A percentile compares a stretch with the other conserved stretches of the same genome.
Conservation (phyloP, 768 basidiomycete species). For the Hydnomerulius pinastri region DNA sequence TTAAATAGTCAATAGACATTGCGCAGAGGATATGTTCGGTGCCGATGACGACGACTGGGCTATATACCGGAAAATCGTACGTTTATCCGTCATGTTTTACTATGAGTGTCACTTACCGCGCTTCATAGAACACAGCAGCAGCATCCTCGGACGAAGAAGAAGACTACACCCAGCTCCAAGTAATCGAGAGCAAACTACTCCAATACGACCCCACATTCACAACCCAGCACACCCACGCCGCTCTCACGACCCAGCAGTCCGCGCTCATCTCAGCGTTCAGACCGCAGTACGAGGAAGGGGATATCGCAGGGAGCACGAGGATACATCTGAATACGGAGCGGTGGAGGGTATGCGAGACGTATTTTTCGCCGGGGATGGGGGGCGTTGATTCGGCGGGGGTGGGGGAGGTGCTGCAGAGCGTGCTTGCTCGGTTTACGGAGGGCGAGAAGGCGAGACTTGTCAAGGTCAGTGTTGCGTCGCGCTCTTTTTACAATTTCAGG, state of each 20-base stretch:
- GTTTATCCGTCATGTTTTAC: conserved; percentile 17
- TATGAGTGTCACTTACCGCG: not conserved
- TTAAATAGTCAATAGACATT: too few species aligned
- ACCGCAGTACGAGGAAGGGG: conserved; percentile 75
- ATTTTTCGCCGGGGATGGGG: conserved; percentile 92
- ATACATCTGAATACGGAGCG: conserved; percentile 91
- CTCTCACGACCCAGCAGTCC: conserved; percentile 73
- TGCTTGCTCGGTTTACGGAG: conserved; percentile 71
- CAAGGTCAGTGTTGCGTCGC: conserved; percentile 49
- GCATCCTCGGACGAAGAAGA: conserved; percentile 91
- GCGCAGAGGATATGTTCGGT: conserved; percentile 87
- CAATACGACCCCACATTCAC: conserved; percentile 86
- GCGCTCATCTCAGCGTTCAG: conserved; percentile 86
- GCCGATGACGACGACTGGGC: conserved; percentile 96
- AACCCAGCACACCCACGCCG: conserved; percentile 76
- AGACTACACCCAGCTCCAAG: conserved; percentile 66
- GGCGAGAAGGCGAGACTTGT: conserved; percentile 72
- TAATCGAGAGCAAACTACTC: conserved; percentile 80
- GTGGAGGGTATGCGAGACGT: conserved; percentile 88
- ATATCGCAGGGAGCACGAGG: conserved; percentile 67
- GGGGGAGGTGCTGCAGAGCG: conserved; percentile 86
- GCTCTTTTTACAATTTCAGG: not conserved
- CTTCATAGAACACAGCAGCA: conserved; percentile 60
- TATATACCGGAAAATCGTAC: conserved; percentile 94
- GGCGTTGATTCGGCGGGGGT: conserved; percentile 94